phyloP scores from a whole-genome alignment of 2,329 filamentous ascomycete species.

The Metarhizium anisopliae region DNA sequence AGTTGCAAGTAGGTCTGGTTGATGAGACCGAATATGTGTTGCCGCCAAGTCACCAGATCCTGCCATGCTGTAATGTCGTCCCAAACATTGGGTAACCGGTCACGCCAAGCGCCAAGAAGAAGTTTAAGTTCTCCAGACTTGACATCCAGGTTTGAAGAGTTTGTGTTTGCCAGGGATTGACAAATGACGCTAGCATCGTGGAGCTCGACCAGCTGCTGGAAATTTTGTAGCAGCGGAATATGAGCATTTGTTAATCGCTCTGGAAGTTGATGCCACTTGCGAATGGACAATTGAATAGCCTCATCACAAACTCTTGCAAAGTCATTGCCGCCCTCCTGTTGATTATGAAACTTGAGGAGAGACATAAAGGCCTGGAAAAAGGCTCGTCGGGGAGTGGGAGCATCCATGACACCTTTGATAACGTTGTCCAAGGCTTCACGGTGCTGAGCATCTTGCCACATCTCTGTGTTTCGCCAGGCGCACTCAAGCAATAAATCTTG shows the following conservation, averaged over 20 bases:
- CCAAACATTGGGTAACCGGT: conserved; percentile 94
- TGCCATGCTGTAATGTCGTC: conserved; percentile 99
- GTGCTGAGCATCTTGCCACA: conserved; percentile 81
- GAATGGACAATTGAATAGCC: conserved; percentile 90
- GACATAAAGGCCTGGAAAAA: conserved; percentile 99
- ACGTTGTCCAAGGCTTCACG: conserved; percentile 85
- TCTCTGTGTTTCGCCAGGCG: conserved; percentile 90
- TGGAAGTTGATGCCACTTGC: conserved; percentile 98
- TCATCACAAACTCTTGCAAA: conserved; percentile 92
- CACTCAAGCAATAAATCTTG: conserved; percentile 93
- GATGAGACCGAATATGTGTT: conserved; percentile 97
- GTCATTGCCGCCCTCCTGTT: conserved; percentile 68
- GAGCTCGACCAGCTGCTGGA: conserved; percentile 93
- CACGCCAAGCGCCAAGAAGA: conserved; percentile 87
- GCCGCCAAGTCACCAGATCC: conserved; percentile 97
- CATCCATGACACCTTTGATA: conserved; percentile 96
- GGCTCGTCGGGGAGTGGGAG: conserved; percentile 81
- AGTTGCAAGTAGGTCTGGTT: conserved; percentile 87
- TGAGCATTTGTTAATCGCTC: conserved; percentile 89
- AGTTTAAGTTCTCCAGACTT: conserved; percentile 96
- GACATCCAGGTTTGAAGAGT: conserved; percentile 72
- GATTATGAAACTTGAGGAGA: conserved; percentile 85
- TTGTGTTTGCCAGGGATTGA: conserved; percentile 79
- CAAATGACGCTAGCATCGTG: conserved; percentile 98
- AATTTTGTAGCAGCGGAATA: conserved; percentile 90